phyloP scores from a whole-genome alignment of 345 rosid species.

The Eutrema japonicum region DNA sequence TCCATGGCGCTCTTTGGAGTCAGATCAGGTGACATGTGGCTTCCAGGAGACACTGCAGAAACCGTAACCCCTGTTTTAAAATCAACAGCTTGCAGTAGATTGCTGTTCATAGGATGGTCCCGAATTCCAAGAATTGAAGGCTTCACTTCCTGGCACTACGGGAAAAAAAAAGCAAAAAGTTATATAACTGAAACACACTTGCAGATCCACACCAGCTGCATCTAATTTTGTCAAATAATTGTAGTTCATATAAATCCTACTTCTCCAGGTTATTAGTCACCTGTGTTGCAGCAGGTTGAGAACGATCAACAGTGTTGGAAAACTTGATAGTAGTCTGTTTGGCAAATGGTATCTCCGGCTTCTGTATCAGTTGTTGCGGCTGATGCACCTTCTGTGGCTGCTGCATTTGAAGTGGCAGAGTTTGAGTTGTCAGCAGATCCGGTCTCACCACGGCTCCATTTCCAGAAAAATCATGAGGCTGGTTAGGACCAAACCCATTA shows the following conservation, averaged over 20 bases:
- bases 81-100: slow-evolving; percentile 54
- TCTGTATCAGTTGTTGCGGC: slow-evolving; percentile 55
- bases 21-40: slow-evolving; percentile 76
- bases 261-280: slow-evolving; percentile 23
- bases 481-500: slow-evolving; percentile 50
- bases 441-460: slow-evolving; percentile 50
- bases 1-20: slow-evolving; percentile 73
- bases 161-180: slow-evolving; percentile 7
- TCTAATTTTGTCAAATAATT: slow-evolving; percentile 28
- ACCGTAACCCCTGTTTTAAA: slow-evolving; percentile 56
- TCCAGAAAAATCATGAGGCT: slow-evolving; percentile 48
- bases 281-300: slow-evolving; percentile 36
- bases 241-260: neutral
- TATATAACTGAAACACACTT: slow-evolving; percentile 3
- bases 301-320: slow-evolving; percentile 36
- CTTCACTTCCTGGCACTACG: slow-evolving; percentile 58
- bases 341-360: slow-evolving; percentile 57
- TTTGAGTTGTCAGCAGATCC: slow-evolving; percentile 48
- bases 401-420: slow-evolving; percentile 58
- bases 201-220: slow-evolving; percentile 43
- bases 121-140: slow-evolving; percentile 61
- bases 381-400: slow-evolving; percentile 51
- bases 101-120: slow-evolving; percentile 55
- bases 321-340: slow-evolving; percentile 61
- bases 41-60: slow-evolving; percentile 67